These are phyloP conservation scores for Plasmodium knowlesi DNA, from an alignment of 169 alveolate species.

Conservation along the genomic window DNA sequence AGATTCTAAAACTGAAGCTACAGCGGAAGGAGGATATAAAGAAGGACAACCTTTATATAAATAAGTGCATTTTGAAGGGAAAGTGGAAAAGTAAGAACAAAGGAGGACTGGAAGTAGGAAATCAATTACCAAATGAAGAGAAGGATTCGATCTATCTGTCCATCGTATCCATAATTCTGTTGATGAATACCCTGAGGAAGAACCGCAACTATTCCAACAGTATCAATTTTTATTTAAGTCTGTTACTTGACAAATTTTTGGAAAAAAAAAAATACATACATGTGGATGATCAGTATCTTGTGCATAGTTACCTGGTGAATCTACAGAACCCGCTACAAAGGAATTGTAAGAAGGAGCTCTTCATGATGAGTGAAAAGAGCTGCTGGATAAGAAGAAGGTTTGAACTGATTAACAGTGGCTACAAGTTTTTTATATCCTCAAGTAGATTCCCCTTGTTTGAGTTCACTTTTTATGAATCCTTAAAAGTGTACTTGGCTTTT, in stretches of 20 bases:
- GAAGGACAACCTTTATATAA: slow-evolving; percentile 35
- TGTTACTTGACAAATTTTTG: slow-evolving; percentile 56
- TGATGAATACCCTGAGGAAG: slow-evolving; percentile 8
- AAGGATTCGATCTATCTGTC: slow-evolving; percentile 3
- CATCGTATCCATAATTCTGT: slow-evolving; percentile 2
- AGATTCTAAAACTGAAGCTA: not conserved
- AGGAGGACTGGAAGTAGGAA: not conserved
- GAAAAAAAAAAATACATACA: slow-evolving; percentile 70
- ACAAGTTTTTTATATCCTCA: slow-evolving; percentile 36
- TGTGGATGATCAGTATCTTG: slow-evolving; percentile 46
- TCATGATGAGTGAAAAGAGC: slow-evolving; percentile 8
- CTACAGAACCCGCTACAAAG: slow-evolving; percentile 34
- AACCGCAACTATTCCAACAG: slow-evolving; percentile 20
- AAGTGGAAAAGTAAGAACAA: slow-evolving; percentile 10
- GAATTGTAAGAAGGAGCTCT: not conserved
- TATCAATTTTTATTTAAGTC: slow-evolving; percentile 40
- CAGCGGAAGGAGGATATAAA: slow-evolving; percentile 5
- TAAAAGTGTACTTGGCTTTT: slow-evolving; percentile 36
- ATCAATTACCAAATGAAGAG: not conserved
- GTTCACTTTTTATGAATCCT: slow-evolving; percentile 8
- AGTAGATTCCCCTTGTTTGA: slow-evolving; percentile 17
- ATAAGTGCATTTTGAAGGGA: slow-evolving; percentile 19
- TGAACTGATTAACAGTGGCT: slow-evolving; percentile 52
- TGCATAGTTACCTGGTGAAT: slow-evolving; percentile 45
- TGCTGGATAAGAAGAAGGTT: slow-evolving; percentile 3